Evolutionary conservation across 2,329 filamentous ascomycete species (phyloP).

Genomic region (Penicillium sp.): DNA sequence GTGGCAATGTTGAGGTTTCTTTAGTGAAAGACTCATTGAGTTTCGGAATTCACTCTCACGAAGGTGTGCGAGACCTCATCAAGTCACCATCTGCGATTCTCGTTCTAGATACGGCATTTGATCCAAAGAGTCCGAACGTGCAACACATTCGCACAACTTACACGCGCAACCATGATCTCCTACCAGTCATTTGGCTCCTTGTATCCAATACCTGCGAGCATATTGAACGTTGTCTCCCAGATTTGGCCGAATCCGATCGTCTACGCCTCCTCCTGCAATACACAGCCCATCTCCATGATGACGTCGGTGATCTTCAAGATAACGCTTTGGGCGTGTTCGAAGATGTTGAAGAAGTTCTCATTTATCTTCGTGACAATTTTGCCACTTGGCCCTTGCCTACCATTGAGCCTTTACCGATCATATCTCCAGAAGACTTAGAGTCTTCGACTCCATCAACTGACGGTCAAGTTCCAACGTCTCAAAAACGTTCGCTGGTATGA

Average conservation of each 20-base stretch:
- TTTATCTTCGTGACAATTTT: constrained; percentile 41
- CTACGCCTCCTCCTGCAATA: constrained; percentile 41
- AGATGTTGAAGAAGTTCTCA: constrained; percentile 44
- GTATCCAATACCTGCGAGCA: constrained; percentile 53
- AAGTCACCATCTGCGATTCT: constrained; percentile 46
- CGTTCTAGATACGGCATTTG: constrained; percentile 49
- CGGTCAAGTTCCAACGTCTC: constrained; percentile 19
- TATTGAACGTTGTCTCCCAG: constrained; percentile 48
- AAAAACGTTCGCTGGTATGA: constrained; percentile 40
- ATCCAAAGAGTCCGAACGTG: constrained; percentile 42
- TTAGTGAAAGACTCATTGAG: constrained; percentile 40
- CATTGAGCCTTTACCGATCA: constrained; percentile 44
- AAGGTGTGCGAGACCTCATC: constrained; percentile 36
- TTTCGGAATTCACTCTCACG: constrained; percentile 41
- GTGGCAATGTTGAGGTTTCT: constrained; percentile 40
- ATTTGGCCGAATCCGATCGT: constrained; percentile 37
- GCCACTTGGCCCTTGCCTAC: constrained; percentile 42
- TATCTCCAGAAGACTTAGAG: constrained; percentile 33
- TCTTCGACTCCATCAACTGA: constrained; percentile 22
- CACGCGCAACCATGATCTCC: constrained; percentile 37
- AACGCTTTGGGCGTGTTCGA: constrained; percentile 46
- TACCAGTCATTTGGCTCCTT: constrained; percentile 50
- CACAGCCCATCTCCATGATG: constrained; percentile 36
- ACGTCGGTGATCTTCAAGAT: constrained; percentile 47
- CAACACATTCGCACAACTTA: constrained; percentile 44